Evolutionary conservation across 495 filamentous ascomycete species (phyloP), one percentile per base, ranked within the genome.

Genomic region (Penicillium angulare): DNA sequence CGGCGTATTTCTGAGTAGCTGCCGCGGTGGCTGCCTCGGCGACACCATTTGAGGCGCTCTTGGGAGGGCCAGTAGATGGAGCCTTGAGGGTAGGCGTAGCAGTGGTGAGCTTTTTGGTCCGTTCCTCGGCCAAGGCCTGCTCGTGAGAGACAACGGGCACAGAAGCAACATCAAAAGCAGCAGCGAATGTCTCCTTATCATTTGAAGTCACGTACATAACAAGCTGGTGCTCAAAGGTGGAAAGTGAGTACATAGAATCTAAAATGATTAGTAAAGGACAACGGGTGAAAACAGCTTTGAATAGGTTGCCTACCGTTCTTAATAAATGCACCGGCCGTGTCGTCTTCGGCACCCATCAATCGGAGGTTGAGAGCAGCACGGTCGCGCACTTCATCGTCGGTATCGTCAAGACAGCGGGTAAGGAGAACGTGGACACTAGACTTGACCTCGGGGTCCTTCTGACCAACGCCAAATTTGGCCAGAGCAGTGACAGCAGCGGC

Each of bases 171-270:
- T 97, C 91, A 75, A 98, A 98, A 5, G 95, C 86, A 6, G 77
- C 71, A 23, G 83, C 79, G 64, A 98, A 98, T 0, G 88, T 89
- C 45, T 87, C 83, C 66, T 89, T 89, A 52, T 88, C 85, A 41
- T 87, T 85, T 17, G 91, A 90, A 6, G 90, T 97, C 60, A 98
- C 92, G 66, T 98, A 98, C 85, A 95, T 89, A 62, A 97, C 90
- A 17, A 98, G 85, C 60, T 97, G 92, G 57, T 97, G 92, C 72
- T 98, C 93, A 43, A 98, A 96, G 26, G 87, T 88, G 18, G 91
- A 87, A n/a, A 97, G 80, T 33, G 92, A 95, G 63, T 89, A 98
- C 81, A 95, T 93, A 2, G 68, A 75, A 44, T 74, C 69, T 73
- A 56, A 0, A 33, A 10, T 4, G 8, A 47, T 72, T 21, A 71